These are phyloP conservation scores for Penicillium macrosclerotiorum DNA, from an alignment of 495 filamentous ascomycete genomes.

Conservation along the genomic window DNA sequence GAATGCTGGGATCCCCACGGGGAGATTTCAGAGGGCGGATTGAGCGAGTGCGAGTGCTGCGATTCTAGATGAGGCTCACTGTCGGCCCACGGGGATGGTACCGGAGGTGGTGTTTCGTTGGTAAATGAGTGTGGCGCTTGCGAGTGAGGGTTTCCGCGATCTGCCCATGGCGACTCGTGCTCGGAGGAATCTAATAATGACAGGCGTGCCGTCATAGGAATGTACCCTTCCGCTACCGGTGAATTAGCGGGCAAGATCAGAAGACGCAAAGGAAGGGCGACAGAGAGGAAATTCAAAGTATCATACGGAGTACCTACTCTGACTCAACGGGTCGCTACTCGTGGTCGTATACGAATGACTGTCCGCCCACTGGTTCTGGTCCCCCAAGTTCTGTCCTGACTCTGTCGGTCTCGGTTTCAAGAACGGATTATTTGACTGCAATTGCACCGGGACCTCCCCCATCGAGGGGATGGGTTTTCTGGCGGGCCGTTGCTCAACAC, in stretches of 20 bases:
- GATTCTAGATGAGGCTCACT: not conserved
- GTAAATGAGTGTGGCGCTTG: too few species aligned
- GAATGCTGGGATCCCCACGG: conserved; percentile 25
- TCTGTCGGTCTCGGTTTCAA: conserved; percentile 27
- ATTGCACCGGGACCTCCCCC: conserved; percentile 31
- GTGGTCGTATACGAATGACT: conserved; percentile 23
- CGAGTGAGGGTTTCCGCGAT: too few species aligned
- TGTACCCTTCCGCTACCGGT: conserved; percentile 44
- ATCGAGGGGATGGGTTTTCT: conserved; percentile 6
- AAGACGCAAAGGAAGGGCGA: conserved; percentile 10
- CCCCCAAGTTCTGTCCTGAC: conserved; percentile 22
- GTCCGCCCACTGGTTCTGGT: conserved; percentile 21
- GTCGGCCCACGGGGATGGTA: conserved; percentile 11
- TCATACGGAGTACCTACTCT: conserved; percentile 23
- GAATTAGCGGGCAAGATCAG: too few species aligned
- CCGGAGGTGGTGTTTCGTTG: too few species aligned
- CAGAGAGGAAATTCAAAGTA: not conserved
- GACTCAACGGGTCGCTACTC: conserved; percentile 30
- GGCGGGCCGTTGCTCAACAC: conserved; percentile 21
- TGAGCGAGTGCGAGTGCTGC: not conserved
- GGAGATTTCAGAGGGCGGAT: conserved; percentile 5
- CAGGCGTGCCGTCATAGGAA: conserved; percentile 46
- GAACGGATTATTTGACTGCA: conserved; percentile 48
- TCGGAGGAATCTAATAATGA: conserved; percentile 37
- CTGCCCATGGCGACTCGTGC: conserved; percentile 28